These are phyloP conservation scores for Leptographium galeiforme DNA, from an alignment of 2,329 filamentous ascomycete species.

Conservation along the genomic window DNA sequence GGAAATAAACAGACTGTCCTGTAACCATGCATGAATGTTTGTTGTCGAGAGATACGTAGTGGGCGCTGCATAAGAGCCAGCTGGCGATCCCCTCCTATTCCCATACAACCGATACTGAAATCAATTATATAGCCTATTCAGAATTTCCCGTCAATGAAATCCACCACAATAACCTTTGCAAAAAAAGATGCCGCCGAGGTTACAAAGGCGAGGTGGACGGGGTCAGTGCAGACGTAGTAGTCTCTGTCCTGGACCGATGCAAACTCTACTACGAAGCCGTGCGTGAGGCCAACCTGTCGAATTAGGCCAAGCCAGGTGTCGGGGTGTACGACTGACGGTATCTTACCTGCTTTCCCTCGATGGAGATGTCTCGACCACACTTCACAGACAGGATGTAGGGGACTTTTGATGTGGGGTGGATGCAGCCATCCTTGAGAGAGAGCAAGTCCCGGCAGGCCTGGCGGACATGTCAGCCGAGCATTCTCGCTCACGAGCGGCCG, in stretches of 20 bases:
- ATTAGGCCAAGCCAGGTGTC: not conserved
- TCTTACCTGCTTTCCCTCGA: conserved; percentile 44
- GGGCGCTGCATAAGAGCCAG: no score
- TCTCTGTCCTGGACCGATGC: conserved; percentile 47
- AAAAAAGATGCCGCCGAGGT: conserved; percentile 30
- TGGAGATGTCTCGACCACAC: conserved; percentile 49
- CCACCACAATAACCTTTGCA: conserved; percentile 42
- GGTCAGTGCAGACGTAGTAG: conserved; percentile 55
- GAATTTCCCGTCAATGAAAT: conserved; percentile 29
- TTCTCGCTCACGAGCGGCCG: not conserved
- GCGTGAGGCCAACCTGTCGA: conserved; percentile 43
- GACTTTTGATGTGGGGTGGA: conserved; percentile 44
- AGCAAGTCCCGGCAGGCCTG: conserved; percentile 25
- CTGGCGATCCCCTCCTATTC: no score
- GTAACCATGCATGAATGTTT: no score
- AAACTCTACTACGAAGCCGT: conserved; percentile 59
- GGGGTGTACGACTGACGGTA: no score
- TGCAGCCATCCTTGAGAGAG: conserved; percentile 41
- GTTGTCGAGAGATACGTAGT: no score
- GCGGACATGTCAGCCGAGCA: not conserved
- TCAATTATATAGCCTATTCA: not conserved
- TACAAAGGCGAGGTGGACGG: conserved; percentile 47
- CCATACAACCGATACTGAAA: no score
- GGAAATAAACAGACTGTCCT: no score
- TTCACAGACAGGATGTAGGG: conserved; percentile 46